Conservation (phyloP, 352 stramenopile species). For the Halophytophthora batemanensis region DNA sequence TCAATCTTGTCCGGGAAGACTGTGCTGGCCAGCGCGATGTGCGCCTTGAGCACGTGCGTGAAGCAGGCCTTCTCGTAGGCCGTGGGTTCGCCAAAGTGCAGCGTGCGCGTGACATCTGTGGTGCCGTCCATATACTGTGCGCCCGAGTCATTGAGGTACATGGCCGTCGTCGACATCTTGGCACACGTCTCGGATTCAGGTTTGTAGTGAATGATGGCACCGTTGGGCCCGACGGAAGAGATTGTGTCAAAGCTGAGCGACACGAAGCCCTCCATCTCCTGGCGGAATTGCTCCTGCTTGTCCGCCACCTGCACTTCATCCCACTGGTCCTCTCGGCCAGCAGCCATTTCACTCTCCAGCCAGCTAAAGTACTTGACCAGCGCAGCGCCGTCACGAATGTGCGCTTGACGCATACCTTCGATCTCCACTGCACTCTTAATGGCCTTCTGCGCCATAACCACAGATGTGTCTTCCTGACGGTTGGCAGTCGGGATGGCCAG, state of each 20-base stretch:
- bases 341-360: conserved; percentile 79
- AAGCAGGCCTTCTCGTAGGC: conserved; percentile 94
- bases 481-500: conserved; percentile 65
- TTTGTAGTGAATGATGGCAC: conserved; percentile 96
- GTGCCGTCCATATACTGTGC: conserved; percentile 98
- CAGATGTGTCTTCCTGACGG: conserved; percentile 71
- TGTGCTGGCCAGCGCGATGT: conserved; percentile 93
- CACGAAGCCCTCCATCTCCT: conserved; percentile 84
- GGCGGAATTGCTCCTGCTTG: conserved; percentile 88
- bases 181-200: conserved; percentile 78
- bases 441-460: conserved; percentile 84
- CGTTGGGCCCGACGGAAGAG: conserved; percentile 95
- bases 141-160: conserved; percentile 98
- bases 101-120: conserved; percentile 98
- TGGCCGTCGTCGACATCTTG: conserved; percentile 89
- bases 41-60: conserved; percentile 96
- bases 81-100: conserved; percentile 94
- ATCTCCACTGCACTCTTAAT: conserved; percentile 96
- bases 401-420: conserved; percentile 92
- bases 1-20: conserved; percentile 90
- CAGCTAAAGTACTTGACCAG: conserved; percentile 94
- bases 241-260: conserved; percentile 98
- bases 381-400: conserved; percentile 94
- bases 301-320: conserved; percentile 88
- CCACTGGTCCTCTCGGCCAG: conserved; percentile 51